Base-by-base conservation (phyloP, 2,329 filamentous ascomycete genomes). In the Pyrenophora graminea region DNA sequence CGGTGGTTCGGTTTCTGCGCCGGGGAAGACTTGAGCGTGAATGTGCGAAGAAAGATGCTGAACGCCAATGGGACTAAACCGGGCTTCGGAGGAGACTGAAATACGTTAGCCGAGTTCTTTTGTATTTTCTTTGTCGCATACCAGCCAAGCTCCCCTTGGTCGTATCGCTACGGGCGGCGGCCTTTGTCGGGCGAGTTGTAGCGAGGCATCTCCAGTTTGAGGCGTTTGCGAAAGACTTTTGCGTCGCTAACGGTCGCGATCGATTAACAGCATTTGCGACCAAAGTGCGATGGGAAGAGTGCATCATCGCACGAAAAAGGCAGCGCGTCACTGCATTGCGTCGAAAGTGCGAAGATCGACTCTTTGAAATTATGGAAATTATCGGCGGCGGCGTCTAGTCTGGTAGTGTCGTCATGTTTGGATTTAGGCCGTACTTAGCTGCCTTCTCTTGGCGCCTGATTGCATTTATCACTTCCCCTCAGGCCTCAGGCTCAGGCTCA, bases 61-160 rank as follows among this genome's bases (percentile, higher is more conserved):
- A 33, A 99, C 90, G 45, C 90, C 91, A 64, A 99, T 92, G 62
- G 95, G 89, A 75, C 95, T 99, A 78, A 88, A 90, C 60, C 94
- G 86, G 41, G 90, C 80, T 49, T 82, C 75, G 6, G 78, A 75
- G n/a, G 73, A 64, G 25, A 75, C 67, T 73, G 62, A 3, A 17
- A 1, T 53, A 17, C 45, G n/a, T 18, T 18, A 21, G 10, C 18
- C 17, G 2, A n/a, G 18, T 1, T n/a, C 4, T 6, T 8, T 3
- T 6, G 9, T 30, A 17, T n/a, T 23, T 3, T 15, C 12, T 33
- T 2, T 13, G 50, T 36, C 12, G 46, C 48, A 39, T 59, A 70
- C 70, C 51, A 33, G 63, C 60, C 23, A 73, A 48, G 19, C 50
- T 63, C 12, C 8, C 48, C 10, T 15, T 10, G 30, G 36, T 45